Conservation (phyloP, 345 rosid genomes). For the Moricandia arvensis region DNA sequence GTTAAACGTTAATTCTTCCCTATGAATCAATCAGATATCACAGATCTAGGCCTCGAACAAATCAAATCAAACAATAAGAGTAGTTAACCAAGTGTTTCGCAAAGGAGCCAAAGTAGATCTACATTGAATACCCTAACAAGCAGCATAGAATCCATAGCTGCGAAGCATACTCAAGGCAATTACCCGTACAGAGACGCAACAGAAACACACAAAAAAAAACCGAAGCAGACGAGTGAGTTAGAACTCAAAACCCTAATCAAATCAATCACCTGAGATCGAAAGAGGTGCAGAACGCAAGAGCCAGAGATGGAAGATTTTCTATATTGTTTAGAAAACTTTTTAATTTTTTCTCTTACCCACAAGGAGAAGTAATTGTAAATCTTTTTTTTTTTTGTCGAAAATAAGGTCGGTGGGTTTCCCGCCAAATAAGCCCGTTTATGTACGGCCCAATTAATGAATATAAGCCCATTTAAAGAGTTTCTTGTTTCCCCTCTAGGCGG, state of each 20-base stretch:
- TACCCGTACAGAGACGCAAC: neutral
- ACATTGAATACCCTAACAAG: slow-evolving; percentile 6
- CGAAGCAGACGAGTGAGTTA: slow-evolving; percentile 1
- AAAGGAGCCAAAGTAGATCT: slow-evolving; percentile 21
- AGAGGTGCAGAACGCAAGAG: slow-evolving; percentile 28
- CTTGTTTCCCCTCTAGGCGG: neutral
- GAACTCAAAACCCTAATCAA: slow-evolving; percentile 27
- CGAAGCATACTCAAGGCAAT: neutral
- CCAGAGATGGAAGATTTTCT: neutral
- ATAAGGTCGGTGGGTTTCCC: slow-evolving; percentile 5
- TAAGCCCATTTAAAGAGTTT: neutral
- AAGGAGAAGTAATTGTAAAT: neutral
- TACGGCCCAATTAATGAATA: slow-evolving; percentile 5
- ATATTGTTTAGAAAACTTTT: neutral
- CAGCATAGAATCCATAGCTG: neutral
- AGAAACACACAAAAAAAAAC: neutral
- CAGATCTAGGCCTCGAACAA: neutral
- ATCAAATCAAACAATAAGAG: slow-evolving; percentile 5
- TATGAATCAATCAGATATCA: neutral
- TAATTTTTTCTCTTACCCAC: neutral
- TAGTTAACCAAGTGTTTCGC: neutral
- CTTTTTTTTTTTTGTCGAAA: neutral
- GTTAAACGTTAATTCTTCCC: neutral
- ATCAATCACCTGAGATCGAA: slow-evolving; percentile 37
- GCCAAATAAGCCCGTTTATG: neutral